These are phyloP conservation scores for Mycena citricolor DNA, from an alignment of 1,284 basidiomycete species.

Conservation along the genomic window DNA sequence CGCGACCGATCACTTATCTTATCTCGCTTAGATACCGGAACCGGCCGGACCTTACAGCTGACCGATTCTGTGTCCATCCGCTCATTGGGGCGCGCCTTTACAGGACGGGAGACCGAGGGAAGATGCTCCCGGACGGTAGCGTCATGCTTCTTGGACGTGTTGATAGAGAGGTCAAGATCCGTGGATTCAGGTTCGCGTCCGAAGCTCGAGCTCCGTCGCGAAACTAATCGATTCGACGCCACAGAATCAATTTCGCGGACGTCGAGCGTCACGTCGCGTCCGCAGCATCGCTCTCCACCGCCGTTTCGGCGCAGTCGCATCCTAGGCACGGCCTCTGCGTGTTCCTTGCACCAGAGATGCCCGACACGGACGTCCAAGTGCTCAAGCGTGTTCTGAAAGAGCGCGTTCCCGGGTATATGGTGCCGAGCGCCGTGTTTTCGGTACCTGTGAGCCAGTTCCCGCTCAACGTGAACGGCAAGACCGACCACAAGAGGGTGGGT, in stretches of 20 bases:
- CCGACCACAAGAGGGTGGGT: not conserved
- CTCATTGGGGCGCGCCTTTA: not conserved
- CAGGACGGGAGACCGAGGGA: not conserved
- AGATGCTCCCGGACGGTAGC: not conserved
- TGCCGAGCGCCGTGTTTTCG: not conserved
- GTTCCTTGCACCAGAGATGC: not conserved
- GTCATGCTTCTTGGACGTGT: not conserved
- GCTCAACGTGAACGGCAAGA: not conserved
- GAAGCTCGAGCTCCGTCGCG: too few species aligned
- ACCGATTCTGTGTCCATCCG: not conserved
- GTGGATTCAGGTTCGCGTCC: too few species aligned
- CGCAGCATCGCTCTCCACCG: not conserved
- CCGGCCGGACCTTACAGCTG: not conserved
- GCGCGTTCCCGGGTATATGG: not conserved
- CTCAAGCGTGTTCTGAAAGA: not conserved
- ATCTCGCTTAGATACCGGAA: not conserved
- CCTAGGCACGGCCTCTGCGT: not conserved
- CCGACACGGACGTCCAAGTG: not conserved
- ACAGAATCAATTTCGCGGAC: constrained; percentile 1
- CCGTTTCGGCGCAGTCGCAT: not conserved
- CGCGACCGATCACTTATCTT: not conserved
- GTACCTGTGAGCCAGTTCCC: not conserved
- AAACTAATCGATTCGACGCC: not conserved
- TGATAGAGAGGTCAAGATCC: not conserved
- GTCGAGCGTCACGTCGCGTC: not conserved